Evolutionary conservation across 129 eudicot species (phyloP).

Genomic region (Flaveria trinervia): DNA sequence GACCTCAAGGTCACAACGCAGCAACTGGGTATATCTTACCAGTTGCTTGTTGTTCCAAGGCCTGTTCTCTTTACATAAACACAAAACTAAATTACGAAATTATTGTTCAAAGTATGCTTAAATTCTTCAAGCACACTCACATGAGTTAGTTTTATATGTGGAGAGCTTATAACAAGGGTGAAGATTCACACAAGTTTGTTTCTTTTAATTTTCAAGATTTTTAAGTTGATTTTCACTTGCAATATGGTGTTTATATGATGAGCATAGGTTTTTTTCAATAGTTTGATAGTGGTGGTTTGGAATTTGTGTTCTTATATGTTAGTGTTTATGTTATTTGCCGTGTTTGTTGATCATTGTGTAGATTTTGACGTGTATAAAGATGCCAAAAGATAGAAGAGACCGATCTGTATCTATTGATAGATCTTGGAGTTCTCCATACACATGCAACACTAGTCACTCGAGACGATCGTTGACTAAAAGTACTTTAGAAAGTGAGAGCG

Average conservation of each 20-base stretch:
- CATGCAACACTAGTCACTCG: constrained; percentile 46
- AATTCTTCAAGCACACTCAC: background rate
- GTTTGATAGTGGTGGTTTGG: constrained; percentile 1
- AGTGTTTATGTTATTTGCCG: background rate
- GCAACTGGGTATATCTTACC: too few species aligned
- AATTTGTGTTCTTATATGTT: background rate
- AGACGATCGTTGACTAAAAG: constrained; percentile 35
- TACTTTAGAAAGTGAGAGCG: constrained; percentile 54
- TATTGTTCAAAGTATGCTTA: background rate
- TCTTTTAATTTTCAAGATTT: background rate
- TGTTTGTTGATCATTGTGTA: constrained; percentile 13
- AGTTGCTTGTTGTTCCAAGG: too few species aligned
- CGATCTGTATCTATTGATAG: constrained; percentile 71
- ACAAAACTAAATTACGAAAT: background rate
- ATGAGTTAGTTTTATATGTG: background rate
- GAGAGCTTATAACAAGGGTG: too few species aligned
- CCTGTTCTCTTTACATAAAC: too few species aligned
- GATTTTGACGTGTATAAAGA: constrained; percentile 36
- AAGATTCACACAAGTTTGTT: too few species aligned
- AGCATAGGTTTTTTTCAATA: background rate
- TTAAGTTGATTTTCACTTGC: background rate
- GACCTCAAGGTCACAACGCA: too few species aligned
- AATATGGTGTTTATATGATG: background rate
- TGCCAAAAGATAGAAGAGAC: constrained; percentile 88
- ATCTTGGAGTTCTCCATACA: constrained; percentile 64